phyloP scores from a whole-genome alignment of 2,329 filamentous ascomycete genomes.

The Cladophialophora chaetospira region DNA sequence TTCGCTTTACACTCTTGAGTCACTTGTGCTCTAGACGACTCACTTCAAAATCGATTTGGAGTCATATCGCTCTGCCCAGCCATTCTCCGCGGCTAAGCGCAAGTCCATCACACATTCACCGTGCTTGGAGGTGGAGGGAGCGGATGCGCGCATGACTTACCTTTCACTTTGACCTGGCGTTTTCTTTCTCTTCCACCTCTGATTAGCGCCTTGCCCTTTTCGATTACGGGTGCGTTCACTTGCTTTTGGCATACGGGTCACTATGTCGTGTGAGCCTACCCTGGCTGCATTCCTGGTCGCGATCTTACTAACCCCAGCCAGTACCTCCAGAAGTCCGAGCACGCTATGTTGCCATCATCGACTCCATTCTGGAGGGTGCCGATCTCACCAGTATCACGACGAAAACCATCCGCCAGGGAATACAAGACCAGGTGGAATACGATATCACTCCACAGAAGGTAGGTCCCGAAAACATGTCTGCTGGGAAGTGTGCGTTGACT shows the following conservation, averaged over 20 bases:
- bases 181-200: neutral
- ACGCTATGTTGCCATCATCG: constrained; percentile 61
- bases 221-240: neutral
- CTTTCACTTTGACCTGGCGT: constrained; percentile 4
- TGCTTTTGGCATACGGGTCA: neutral
- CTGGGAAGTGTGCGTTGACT: neutral
- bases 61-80: neutral
- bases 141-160: constrained; percentile 19
- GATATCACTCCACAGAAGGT: constrained; percentile 66
- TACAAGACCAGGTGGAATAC: constrained; percentile 62
- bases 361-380: constrained; percentile 61
- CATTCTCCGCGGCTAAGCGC: neutral
- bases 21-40: neutral
- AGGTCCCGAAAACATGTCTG: neutral
- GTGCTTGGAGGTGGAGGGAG: constrained; percentile 6
- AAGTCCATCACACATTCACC: neutral
- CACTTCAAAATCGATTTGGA: neutral
- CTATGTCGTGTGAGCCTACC: constrained; percentile 27
- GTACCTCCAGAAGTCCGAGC: constrained; percentile 53
- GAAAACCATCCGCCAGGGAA: constrained; percentile 65
- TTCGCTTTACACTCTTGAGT: neutral
- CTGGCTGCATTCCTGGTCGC: neutral
- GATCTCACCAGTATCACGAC: constrained; percentile 67
- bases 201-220: neutral
- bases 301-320: constrained; percentile 32